Evolutionary conservation across 2,329 filamentous ascomycete genomes (phyloP).

Genomic region (Pyricularia pennisetigena): DNA sequence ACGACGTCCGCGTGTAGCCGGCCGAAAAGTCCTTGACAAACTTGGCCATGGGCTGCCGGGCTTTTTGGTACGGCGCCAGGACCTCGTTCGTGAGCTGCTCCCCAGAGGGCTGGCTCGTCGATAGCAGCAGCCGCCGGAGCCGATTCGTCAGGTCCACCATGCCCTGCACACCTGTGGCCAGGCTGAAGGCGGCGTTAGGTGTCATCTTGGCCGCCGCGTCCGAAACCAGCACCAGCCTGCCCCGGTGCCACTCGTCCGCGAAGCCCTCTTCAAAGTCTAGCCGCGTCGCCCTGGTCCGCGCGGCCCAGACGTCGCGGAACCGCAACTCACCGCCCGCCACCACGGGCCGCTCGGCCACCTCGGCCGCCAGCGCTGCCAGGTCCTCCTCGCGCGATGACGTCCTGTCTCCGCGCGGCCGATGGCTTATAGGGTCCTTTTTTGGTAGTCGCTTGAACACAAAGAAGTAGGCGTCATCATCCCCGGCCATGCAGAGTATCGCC

Average conservation of each 20-base stretch:
- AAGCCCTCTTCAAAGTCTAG: conserved; percentile 40
- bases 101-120: neutral
- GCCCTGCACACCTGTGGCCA: conserved; percentile 7
- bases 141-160: conserved; percentile 8
- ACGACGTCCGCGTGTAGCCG: conserved; percentile 5
- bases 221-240: conserved; percentile 44
- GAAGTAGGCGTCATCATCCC: conserved; percentile 7
- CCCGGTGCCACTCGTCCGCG: conserved; percentile 96
- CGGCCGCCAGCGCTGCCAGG: conserved; percentile 3
- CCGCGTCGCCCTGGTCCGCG: conserved; percentile 1
- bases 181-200: conserved; percentile 7
- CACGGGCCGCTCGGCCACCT: conserved; percentile 4
- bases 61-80: conserved; percentile 5
- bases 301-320: conserved; percentile 7
- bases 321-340: neutral
- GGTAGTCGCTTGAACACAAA: conserved; percentile 7
- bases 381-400: conserved; percentile 5
- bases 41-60: neutral
- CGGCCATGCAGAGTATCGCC: conserved; percentile 2
- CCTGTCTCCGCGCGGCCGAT: neutral
- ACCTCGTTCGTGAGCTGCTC: neutral
- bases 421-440: neutral
- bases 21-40: neutral
- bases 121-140: neutral
- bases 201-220: conserved; percentile 9